Conservation (phyloP, 257 asterid species). For the Verbena officinalis region DNA sequence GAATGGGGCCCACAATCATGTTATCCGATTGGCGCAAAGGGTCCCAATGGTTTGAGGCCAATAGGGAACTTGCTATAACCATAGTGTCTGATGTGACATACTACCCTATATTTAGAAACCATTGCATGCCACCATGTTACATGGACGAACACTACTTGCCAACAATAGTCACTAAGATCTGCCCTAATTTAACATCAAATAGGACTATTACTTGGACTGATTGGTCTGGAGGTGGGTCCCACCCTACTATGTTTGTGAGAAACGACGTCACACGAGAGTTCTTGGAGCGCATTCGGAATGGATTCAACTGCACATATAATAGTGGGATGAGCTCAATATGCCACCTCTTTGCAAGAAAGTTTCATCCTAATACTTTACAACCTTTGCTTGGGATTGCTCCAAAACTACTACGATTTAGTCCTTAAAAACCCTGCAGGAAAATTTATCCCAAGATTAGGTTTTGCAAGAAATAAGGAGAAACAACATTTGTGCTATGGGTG, state of each 20-base stretch:
- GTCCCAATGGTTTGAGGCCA: constrained; percentile 76
- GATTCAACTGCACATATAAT: constrained; percentile 57
- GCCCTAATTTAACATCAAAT: constrained; percentile 54
- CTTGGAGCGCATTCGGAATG: constrained; percentile 43
- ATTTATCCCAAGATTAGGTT: not conserved
- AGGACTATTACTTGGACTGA: constrained; percentile 73
- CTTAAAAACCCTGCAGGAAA: not conserved
- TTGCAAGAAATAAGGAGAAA: not conserved
- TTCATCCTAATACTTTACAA: constrained; percentile 68
- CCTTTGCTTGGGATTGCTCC: constrained; percentile 65
- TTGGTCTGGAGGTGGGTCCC: constrained; percentile 76
- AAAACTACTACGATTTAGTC: constrained; percentile 41
- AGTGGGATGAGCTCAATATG: constrained; percentile 56
- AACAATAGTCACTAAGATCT: constrained; percentile 59
- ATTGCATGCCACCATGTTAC: constrained; percentile 83
- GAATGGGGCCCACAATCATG: constrained; percentile 56
- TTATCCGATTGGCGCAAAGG: constrained; percentile 74
- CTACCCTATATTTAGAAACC: constrained; percentile 55
- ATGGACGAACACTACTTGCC: constrained; percentile 90
- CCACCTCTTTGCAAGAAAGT: constrained; percentile 75
- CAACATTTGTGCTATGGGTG: too few species aligned
- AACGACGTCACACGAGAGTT: constrained; percentile 48
- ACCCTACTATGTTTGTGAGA: constrained; percentile 48
- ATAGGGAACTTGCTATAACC: constrained; percentile 50
- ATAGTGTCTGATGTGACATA: constrained; percentile 54